These are phyloP conservation scores for Epichloe sylvatica DNA, from an alignment of 2,329 filamentous ascomycete genomes.

Conservation along the genomic window DNA sequence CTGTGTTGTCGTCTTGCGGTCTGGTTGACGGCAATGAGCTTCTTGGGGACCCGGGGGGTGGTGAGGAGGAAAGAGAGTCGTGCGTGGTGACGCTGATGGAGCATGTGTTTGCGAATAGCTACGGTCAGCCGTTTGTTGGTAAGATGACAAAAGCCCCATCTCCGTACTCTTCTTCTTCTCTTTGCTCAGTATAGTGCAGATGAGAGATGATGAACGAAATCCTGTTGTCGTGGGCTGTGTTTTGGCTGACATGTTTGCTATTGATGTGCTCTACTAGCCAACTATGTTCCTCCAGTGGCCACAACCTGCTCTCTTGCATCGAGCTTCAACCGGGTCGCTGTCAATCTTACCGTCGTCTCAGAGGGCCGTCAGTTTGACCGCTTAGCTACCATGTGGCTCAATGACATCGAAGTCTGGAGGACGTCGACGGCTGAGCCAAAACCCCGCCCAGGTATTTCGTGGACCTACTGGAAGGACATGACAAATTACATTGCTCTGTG, in stretches of 20 bases:
- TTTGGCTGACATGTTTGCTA: not conserved
- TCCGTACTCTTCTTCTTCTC: not conserved
- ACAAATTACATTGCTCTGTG: conserved; percentile 56
- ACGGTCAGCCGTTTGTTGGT: conserved; percentile 61
- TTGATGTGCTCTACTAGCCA: not conserved
- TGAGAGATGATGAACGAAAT: not conserved
- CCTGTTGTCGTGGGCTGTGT: not conserved
- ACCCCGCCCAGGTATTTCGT: conserved; percentile 48
- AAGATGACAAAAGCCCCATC: conserved; percentile 15
- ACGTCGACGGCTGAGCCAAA: conserved; percentile 74
- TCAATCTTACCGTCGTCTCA: conserved; percentile 64
- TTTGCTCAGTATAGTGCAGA: not conserved
- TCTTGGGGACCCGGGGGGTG: not conserved
- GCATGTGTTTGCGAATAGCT: conserved; percentile 57
- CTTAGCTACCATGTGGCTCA: conserved; percentile 60
- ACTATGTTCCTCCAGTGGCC: conserved; percentile 25
- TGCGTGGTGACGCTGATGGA: conserved; percentile 51
- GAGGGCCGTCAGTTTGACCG: conserved; percentile 64
- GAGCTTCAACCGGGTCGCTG: conserved; percentile 57
- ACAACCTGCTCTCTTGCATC: conserved; percentile 54
- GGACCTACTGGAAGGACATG: conserved; percentile 70
- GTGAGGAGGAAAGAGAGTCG: conserved; percentile 6
- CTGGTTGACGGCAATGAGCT: conserved; percentile 8
- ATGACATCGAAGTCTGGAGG: conserved; percentile 67
- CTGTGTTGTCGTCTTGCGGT: conserved; percentile 40